Evolutionary conservation across 192 early-diverging fungal genomes (phyloP), one percentile per base, ranked within the genome.

Genomic region (Gamsiella multidivaricata): DNA sequence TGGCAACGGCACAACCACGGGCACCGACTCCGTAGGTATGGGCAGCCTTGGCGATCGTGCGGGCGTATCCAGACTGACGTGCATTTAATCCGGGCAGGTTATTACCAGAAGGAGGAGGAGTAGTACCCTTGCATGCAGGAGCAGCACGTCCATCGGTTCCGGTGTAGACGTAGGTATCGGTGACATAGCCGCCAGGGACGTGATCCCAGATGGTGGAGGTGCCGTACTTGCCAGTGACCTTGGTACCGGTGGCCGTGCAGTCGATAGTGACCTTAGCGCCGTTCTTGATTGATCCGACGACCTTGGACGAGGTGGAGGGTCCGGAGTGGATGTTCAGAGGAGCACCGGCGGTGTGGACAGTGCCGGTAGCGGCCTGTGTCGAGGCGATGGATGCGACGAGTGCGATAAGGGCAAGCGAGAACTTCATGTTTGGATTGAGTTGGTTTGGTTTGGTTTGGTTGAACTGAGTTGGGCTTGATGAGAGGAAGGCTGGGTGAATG

Each of bases 101-200:
- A 7, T 32, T 32, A 1, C 54, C 32, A n/a, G 54, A 3, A 8
- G 54, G 39, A 39, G 54, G 33, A n/a, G n/a, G n/a, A n/a, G n/a
- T n/a, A n/a, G n/a, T n/a, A 23, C 55, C 55, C 10, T 25, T 25
- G 34, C 55, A 57, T 15, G 55, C 34, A 29, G 55, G 55, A 39
- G 55, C 55, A 37, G 34, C 55, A 22, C 1, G 55, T 36, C 55
- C 55, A 57, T 57, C 55, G n/a, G 31, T 57, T 7, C 55, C 55
- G 33, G 55, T 57, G 55, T 49, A 49, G 32, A 57, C 55, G 39
- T 57, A 34, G 15, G 55, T 57, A 36, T 57, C 55, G 2, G 55
- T 57, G 20, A 57, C 36, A 22, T 57, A 57, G 32, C 55, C 55
- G 12, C 37, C 37, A 9, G 31, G 31, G 36, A 57, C 36, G 20